A percentile compares a stretch with the other conserved stretches of the same genome.
Evolutionary conservation across 805 yeast genomes (phyloP).

Genomic region (Metschnikowia hibisci): DNA sequence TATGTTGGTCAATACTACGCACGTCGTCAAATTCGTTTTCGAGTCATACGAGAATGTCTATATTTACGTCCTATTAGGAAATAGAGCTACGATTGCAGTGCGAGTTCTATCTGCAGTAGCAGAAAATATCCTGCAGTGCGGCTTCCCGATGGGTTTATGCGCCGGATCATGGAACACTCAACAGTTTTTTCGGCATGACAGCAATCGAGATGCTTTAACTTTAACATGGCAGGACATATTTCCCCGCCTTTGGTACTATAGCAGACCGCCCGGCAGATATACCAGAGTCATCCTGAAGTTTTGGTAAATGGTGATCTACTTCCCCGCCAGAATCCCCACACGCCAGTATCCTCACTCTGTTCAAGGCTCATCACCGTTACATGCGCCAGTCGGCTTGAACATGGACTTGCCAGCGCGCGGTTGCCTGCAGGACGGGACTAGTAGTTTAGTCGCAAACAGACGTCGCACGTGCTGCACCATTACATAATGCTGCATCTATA

Average conservation of each 20-base stretch:
- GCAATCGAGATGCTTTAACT: neutral
- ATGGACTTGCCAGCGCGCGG: constrained; percentile 1
- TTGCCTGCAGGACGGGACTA: neutral
- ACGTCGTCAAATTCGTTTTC: neutral
- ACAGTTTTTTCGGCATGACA: constrained; percentile 1
- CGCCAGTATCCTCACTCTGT: neutral
- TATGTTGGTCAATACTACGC: no score
- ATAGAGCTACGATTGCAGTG: neutral
- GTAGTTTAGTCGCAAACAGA: neutral
- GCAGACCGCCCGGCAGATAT: neutral
- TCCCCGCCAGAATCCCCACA: constrained; percentile 2
- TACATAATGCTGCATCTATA: constrained; percentile 8
- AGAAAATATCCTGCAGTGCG: constrained; percentile 1
- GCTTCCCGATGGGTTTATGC: neutral
- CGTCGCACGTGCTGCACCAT: constrained; percentile 2
- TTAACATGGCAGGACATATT: no score
- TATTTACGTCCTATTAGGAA: constrained; percentile 1
- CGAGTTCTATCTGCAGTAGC: neutral
- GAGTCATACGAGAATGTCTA: neutral
- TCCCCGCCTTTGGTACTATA: no score
- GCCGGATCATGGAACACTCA: neutral
- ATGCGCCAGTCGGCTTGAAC: neutral
- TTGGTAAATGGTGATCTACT: neutral
- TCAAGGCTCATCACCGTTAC: constrained; percentile 6
- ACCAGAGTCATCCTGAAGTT: neutral